Evolutionary conservation across 2,329 filamentous ascomycete genomes (phyloP).

Genomic region (Colletotrichum sp.): DNA sequence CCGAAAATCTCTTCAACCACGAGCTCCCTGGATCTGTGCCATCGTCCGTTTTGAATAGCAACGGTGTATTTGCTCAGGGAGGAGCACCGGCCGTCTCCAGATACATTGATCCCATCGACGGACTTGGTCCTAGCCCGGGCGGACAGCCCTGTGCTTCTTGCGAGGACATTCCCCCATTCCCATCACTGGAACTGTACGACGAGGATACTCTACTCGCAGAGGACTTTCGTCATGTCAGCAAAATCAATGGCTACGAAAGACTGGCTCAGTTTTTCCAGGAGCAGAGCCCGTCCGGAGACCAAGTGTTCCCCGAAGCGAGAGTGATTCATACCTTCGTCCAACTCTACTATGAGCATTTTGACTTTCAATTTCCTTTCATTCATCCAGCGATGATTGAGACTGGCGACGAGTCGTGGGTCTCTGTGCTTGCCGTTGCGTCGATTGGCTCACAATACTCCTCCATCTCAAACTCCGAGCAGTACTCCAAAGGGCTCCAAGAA

Average conservation of each 20-base stretch:
- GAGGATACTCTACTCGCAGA: background rate
- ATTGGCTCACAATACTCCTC: background rate
- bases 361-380: background rate
- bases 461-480: background rate
- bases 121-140: background rate
- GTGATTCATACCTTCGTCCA: background rate
- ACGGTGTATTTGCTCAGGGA: fast-evolving
- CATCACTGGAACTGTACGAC: background rate
- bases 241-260: background rate
- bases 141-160: background rate
- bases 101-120: background rate
- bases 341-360: background rate
- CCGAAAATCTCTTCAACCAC: background rate
- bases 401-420: background rate
- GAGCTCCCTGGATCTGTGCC: background rate
- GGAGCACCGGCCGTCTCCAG: background rate
- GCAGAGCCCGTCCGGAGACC: fast-evolving
- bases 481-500: background rate
- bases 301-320: background rate
- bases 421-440: background rate
- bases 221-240: background rate
- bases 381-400: background rate
- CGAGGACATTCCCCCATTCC: background rate
- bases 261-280: background rate
- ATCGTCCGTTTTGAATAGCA: background rate